phyloP scores from a whole-genome alignment of 306 rosid species.

The Carpinus viminea region DNA sequence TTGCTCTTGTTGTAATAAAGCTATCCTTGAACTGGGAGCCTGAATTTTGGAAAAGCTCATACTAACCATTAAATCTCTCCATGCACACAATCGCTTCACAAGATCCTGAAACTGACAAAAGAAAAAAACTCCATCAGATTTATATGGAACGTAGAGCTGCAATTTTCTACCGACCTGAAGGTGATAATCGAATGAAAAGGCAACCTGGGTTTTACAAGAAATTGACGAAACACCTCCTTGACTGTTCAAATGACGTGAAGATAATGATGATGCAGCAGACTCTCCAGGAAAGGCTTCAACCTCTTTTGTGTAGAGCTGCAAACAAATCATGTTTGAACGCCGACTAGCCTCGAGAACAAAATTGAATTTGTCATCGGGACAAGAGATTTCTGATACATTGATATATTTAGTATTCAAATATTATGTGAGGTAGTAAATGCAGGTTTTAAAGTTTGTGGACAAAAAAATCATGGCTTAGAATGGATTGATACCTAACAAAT shows the following conservation, averaged over 20 bases:
- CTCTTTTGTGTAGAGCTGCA: slow-evolving; percentile 81
- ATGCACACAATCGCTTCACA: slow-evolving; percentile 69
- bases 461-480: slow-evolving; percentile 5
- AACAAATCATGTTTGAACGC: slow-evolving; percentile 78
- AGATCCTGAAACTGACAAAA: slow-evolving; percentile 54
- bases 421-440: slow-evolving; percentile 11
- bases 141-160: neutral
- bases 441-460: neutral
- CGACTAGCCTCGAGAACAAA: slow-evolving; percentile 86
- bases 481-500: neutral
- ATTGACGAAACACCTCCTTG: slow-evolving; percentile 43
- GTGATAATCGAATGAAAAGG: slow-evolving; percentile 6
- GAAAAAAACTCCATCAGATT: slow-evolving; percentile 19
- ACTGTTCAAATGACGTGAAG: slow-evolving; percentile 54
- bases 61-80: slow-evolving; percentile 97
- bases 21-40: slow-evolving; percentile 20
- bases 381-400: slow-evolving; percentile 69
- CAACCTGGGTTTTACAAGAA: slow-evolving; percentile 65
- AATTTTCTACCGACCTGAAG: slow-evolving; percentile 16
- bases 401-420: slow-evolving; percentile 43
- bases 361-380: slow-evolving; percentile 71
- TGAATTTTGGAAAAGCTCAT: slow-evolving; percentile 24
- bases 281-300: slow-evolving; percentile 77
- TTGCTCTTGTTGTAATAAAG: slow-evolving; percentile 8
- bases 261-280: slow-evolving; percentile 75